phyloP scores from a whole-genome alignment of 2,329 filamentous ascomycete species.

The Cadophora malorum region DNA sequence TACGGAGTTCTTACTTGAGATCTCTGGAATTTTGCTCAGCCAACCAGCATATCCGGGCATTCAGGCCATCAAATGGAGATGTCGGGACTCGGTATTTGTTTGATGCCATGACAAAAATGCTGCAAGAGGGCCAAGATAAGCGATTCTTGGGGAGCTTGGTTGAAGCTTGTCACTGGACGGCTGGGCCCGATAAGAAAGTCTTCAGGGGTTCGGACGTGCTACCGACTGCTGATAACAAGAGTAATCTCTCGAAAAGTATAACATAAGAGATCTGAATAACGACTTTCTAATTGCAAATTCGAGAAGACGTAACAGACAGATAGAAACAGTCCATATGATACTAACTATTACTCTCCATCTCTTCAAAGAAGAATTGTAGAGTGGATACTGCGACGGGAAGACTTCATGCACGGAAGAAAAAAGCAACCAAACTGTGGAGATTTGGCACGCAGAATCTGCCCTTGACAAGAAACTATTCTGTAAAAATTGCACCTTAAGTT shows the following conservation, averaged over 20 bases:
- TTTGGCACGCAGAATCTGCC: background rate
- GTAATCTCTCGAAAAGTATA: slow-evolving; percentile 16
- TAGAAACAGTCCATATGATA: background rate
- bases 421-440: background rate
- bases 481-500: slow-evolving; percentile 15
- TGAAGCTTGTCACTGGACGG: slow-evolving; percentile 24
- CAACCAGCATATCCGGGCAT: background rate
- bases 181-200: slow-evolving; percentile 18
- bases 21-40: background rate
- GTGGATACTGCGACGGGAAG: background rate
- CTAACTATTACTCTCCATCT: background rate
- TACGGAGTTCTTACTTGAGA: slow-evolving; percentile 19
- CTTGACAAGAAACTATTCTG: slow-evolving; percentile 19
- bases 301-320: background rate
- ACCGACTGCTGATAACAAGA: slow-evolving; percentile 18
- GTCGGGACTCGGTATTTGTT: slow-evolving; percentile 4
- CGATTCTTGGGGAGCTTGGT: slow-evolving; percentile 15
- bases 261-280: slow-evolving; percentile 16
- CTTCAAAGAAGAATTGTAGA: background rate
- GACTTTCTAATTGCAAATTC: background rate
- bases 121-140: slow-evolving; percentile 24
- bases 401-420: slow-evolving; percentile 3
- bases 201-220: slow-evolving; percentile 21
- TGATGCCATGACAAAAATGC: slow-evolving; percentile 10
- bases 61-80: slow-evolving; percentile 1